phyloP scores from a whole-genome alignment of 2,329 filamentous ascomycete species.

The Claviceps humidiphila region DNA sequence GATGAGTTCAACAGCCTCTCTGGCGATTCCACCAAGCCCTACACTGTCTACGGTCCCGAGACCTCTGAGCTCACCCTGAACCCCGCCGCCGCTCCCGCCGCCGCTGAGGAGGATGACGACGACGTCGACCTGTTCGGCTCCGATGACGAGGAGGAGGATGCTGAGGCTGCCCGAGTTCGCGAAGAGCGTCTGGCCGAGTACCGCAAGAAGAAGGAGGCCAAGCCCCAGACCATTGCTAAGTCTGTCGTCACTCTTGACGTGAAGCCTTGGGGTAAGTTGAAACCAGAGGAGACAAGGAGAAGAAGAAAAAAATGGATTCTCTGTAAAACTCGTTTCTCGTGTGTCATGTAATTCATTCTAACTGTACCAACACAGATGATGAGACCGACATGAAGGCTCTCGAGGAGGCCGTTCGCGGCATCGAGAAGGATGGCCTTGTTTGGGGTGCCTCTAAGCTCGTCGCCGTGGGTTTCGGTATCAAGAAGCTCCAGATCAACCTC shows the following conservation, averaged over 20 bases:
- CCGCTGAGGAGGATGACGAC: slow-evolving; percentile 53
- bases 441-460: slow-evolving; percentile 91
- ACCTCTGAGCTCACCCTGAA: slow-evolving; percentile 63
- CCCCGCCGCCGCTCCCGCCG: slow-evolving; percentile 70
- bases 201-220: slow-evolving; percentile 91
- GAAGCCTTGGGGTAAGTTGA: slow-evolving; percentile 83
- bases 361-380: slow-evolving; percentile 45
- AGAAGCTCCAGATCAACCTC: slow-evolving; percentile 98
- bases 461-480: slow-evolving; percentile 90
- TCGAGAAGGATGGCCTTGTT: slow-evolving; percentile 86
- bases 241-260: slow-evolving; percentile 91
- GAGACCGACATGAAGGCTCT: slow-evolving; percentile 84
- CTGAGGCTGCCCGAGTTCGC: slow-evolving; percentile 69
- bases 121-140: slow-evolving; percentile 89
- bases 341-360: not conserved
- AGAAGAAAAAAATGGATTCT: no score
- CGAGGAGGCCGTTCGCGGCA: slow-evolving; percentile 65
- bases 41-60: slow-evolving; percentile 86
- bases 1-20: slow-evolving; percentile 82
- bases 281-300: not conserved
- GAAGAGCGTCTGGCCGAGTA: slow-evolving; percentile 88
- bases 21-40: slow-evolving; percentile 80
- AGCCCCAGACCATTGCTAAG: slow-evolving; percentile 87
- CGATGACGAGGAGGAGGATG: slow-evolving; percentile 89
- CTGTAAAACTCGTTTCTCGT: not conserved